A percentile compares a stretch with the other conserved stretches of the same genome.
phyloP scores from a whole-genome alignment of 1,139 yeast species.

The Taiozyma sp. region DNA sequence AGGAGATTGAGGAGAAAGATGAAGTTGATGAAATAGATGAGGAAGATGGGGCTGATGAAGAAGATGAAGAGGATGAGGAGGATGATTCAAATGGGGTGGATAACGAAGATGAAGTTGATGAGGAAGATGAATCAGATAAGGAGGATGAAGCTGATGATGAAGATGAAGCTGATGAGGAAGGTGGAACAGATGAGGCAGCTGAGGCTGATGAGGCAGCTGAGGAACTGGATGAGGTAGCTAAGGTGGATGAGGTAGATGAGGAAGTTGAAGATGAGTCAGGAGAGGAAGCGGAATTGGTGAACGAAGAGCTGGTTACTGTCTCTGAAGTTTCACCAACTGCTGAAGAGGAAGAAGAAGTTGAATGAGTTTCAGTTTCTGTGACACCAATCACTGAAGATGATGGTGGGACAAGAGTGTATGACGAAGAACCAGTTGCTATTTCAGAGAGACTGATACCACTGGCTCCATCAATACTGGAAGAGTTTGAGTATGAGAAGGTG shows the following conservation, averaged over 20 bases:
- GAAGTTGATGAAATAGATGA: constrained; percentile 15
- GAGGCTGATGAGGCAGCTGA: not conserved
- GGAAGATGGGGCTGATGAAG: constrained; percentile 13
- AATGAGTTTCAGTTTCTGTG: constrained; percentile 1
- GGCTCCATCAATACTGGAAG: not conserved
- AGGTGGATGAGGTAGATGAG: constrained; percentile 1
- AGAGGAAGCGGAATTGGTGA: not conserved
- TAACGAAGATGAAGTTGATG: constrained; percentile 5
- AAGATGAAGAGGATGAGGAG: constrained; percentile 6
- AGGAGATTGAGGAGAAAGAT: constrained; percentile 16
- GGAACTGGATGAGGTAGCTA: constrained; percentile 2
- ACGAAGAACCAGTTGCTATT: not conserved
- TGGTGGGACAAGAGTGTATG: not conserved
- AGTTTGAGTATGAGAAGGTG: not conserved
- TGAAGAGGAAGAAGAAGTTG: not conserved
- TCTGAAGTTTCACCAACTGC: not conserved
- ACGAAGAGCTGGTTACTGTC: not conserved
- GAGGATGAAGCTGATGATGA: not conserved
- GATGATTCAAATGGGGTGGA: constrained; percentile 5
- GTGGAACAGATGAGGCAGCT: no score
- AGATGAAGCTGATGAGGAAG: not conserved
- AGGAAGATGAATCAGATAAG: constrained; percentile 1
- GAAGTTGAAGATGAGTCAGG: not conserved
- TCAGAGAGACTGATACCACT: not conserved
- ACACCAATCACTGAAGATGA: constrained; percentile 1